A percentile compares a stretch with the other conserved stretches of the same genome.
Conservation (phyloP, 2,329 filamentous ascomycete species). For the Delphinella strobiligena region DNA sequence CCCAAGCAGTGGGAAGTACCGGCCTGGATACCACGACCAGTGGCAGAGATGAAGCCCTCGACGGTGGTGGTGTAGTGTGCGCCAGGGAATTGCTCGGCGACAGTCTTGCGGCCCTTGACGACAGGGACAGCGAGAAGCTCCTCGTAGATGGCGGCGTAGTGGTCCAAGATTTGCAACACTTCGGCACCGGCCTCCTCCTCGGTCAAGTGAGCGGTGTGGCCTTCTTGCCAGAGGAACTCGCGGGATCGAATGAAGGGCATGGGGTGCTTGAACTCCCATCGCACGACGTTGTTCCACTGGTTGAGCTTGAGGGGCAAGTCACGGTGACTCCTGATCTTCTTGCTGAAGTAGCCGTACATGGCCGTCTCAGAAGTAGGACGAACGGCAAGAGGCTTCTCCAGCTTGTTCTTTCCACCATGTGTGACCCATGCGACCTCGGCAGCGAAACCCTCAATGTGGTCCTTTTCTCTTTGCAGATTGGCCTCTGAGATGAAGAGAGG, state of each 20-base stretch:
- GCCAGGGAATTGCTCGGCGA: slow-evolving; percentile 96
- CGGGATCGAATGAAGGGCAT: slow-evolving; percentile 77
- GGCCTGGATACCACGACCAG: slow-evolving; percentile 91
- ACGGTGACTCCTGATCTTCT: slow-evolving; percentile 93
- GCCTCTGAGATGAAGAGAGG: slow-evolving; percentile 90
- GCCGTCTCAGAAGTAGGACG: slow-evolving; percentile 62
- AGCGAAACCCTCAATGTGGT: slow-evolving; percentile 97
- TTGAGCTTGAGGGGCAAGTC: slow-evolving; percentile 90
- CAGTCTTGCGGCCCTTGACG: slow-evolving; percentile 86
- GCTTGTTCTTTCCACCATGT: slow-evolving; percentile 79
- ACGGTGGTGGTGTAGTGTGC: slow-evolving; percentile 94
- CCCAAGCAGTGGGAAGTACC: slow-evolving; percentile 89
- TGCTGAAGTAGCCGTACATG: slow-evolving; percentile 93
- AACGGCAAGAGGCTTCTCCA: slow-evolving; percentile 68
- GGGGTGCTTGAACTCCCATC: slow-evolving; percentile 94
- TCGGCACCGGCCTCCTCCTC: slow-evolving; percentile 71
- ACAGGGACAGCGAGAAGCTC: slow-evolving; percentile 89
- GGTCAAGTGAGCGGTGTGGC: slow-evolving; percentile 83
- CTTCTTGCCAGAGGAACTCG: slow-evolving; percentile 98
- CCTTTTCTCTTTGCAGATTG: slow-evolving; percentile 77
- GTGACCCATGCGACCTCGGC: slow-evolving; percentile 86
- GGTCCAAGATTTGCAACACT: slow-evolving; percentile 84
- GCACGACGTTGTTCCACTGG: slow-evolving; percentile 93
- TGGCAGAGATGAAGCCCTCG: slow-evolving; percentile 92
- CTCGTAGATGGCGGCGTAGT: slow-evolving; percentile 86